Conservation (phyloP, 1,139 yeast species). For the Taiozyma sp. region DNA sequence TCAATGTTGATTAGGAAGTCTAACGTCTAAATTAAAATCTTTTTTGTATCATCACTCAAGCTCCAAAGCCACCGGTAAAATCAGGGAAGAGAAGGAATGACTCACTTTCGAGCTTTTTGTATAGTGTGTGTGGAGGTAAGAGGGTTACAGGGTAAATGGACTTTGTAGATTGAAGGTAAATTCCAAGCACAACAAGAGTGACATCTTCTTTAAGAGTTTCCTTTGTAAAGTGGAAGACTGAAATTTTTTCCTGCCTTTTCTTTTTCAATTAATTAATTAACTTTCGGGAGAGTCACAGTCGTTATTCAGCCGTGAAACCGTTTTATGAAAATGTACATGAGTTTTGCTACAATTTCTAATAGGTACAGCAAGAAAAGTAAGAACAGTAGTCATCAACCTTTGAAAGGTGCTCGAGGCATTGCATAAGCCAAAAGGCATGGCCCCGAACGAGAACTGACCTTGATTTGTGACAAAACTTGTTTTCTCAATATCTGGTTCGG, state of each 20-base stretch:
- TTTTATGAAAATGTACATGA: no score
- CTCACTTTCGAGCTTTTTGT: not conserved
- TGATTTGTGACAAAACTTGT: no score
- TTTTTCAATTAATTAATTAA: not conserved
- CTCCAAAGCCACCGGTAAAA: not conserved
- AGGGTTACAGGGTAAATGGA: not conserved
- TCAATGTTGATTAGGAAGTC: constrained; percentile 44
- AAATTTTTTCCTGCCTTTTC: not conserved
- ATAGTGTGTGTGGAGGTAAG: not conserved
- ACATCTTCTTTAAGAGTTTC: not conserved
- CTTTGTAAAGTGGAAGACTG: not conserved
- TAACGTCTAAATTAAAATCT: constrained; percentile 41
- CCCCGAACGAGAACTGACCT: no score
- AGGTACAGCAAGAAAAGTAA: no score
- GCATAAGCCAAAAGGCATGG: no score
- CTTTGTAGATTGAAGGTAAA: not conserved
- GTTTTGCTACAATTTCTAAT: no score
- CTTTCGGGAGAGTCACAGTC: not conserved
- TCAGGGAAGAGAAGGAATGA: not conserved
- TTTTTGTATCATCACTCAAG: constrained; percentile 15
- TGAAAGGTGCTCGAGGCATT: no score
- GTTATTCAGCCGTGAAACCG: not conserved
- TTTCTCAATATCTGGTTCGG: no score
- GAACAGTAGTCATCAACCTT: no score
- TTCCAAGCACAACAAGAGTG: not conserved